These are phyloP conservation scores for Phaffia rhodozyma DNA, from an alignment of 1,284 basidiomycete genomes.

Conservation along the genomic window DNA sequence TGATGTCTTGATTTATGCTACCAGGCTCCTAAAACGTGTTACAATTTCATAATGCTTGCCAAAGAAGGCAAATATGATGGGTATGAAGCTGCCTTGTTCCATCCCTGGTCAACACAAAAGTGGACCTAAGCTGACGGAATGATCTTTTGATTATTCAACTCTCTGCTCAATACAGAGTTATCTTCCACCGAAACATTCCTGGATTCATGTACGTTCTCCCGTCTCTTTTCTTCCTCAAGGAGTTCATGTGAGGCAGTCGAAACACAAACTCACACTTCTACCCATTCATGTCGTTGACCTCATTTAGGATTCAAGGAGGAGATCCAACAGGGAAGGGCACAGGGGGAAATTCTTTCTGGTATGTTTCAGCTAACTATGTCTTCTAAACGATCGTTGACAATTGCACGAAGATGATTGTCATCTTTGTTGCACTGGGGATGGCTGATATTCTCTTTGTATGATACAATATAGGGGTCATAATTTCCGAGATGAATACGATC, in stretches of 20 bases:
- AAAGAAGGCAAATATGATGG: constrained; percentile 80
- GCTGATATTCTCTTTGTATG: too few species aligned
- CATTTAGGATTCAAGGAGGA: constrained; percentile 70
- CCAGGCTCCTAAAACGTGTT: constrained; percentile 91
- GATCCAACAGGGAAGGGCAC: constrained; percentile 92
- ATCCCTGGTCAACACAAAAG: not conserved
- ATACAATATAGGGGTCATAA: constrained; percentile 52
- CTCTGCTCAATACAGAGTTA: constrained; percentile 18
- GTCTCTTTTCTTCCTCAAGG: not conserved
- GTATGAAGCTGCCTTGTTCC: constrained; percentile 31
- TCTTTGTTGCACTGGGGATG: too few species aligned
- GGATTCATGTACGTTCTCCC: constrained; percentile 76
- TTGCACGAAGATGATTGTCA: too few species aligned
- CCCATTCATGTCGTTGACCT: not conserved
- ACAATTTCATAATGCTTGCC: constrained; percentile 91
- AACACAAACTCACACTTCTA: not conserved
- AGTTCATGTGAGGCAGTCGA: too few species aligned
- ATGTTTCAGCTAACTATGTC: too few species aligned
- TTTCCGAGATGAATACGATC: constrained; percentile 82
- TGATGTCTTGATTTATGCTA: not conserved
- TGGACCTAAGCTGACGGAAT: not conserved
- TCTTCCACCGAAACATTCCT: constrained; percentile 86
- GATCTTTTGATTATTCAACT: not conserved
- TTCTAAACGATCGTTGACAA: too few species aligned
- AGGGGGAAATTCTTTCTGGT: constrained; percentile 80